Evolutionary conservation across 345 rosid species (phyloP), one percentile per base, ranked within the genome.

Genomic region (Geranium rotundifolium): DNA sequence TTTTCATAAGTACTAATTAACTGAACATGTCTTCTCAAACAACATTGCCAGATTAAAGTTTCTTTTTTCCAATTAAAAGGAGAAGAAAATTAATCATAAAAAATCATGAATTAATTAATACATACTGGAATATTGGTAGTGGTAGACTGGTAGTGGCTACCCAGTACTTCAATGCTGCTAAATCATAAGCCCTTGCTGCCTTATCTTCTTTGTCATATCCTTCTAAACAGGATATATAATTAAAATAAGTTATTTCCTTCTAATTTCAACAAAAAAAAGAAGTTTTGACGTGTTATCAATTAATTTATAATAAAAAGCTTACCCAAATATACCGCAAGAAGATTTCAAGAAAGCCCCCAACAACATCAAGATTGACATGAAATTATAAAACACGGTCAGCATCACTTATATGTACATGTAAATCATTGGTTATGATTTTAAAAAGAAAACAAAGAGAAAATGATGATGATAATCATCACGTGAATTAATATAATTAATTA

Each of bases 141-240:
- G n/a, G n/a, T n/a, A n/a, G n/a, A n/a, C n/a, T 88, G 9, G 96
- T 85, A 20, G 95, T 86, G 23, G 88, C 75, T 58, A 96, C 98
- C 98, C 96, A 88, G 68, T 91, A 91, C 73, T 91, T 91, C 13
- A 91, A 75, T 62, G 98, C 98, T 3, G 95, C 98, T 68, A 91
- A 71, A 76, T 91, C 98, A 58, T 91, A 91, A 69, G 98, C 85
- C 70, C 92, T 81, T 50, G 95, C 96, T 73, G 98, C n/a, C n/a
- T n/a, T n/a, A n/a, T n/a, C n/a, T n/a, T n/a, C n/a, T n/a, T n/a
- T n/a, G n/a, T n/a, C n/a, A n/a, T n/a, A n/a, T n/a, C n/a, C n/a
- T n/a, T n/a, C n/a, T n/a, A n/a, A n/a, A n/a, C n/a, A n/a, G n/a
- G n/a, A n/a, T n/a, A n/a, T n/a, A n/a, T n/a, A n/a, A n/a, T n/a